Conservation (phyloP, 306 rosid species). For the Herpetospermum pedunculosum region DNA sequence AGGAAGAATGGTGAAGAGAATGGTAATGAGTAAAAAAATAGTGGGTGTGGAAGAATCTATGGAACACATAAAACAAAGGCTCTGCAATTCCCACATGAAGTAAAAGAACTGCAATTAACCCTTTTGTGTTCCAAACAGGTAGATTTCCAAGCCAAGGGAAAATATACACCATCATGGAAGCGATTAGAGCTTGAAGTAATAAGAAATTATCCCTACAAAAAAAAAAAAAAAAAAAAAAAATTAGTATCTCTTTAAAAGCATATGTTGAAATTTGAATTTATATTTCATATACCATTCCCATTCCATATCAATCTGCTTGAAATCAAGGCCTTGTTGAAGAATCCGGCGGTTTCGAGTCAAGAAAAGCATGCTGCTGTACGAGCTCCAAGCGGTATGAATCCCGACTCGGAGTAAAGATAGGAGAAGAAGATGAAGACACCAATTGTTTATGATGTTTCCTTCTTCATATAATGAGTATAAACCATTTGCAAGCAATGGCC, state of each 20-base stretch:
- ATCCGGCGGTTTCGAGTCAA: slow-evolving; percentile 48
- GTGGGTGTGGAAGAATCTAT: slow-evolving; percentile 38
- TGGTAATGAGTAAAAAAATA: slow-evolving; percentile 53
- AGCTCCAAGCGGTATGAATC: slow-evolving; percentile 34
- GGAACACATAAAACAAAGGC: slow-evolving; percentile 72
- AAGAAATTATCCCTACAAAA: slow-evolving; percentile 69
- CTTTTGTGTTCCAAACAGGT: slow-evolving; percentile 53
- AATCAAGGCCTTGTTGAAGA: slow-evolving; percentile 55
- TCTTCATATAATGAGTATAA: slow-evolving; percentile 32
- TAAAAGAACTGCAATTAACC: slow-evolving; percentile 36
- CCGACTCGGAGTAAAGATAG: slow-evolving; percentile 32
- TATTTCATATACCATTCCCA: slow-evolving; percentile 55
- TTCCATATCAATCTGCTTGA: slow-evolving; percentile 78
- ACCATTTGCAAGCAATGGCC: slow-evolving; percentile 47
- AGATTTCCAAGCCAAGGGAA: slow-evolving; percentile 51
- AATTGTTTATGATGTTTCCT: slow-evolving; percentile 25
- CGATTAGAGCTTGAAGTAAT: slow-evolving; percentile 57
- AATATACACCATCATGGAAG: slow-evolving; percentile 25
- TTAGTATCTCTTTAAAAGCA: too few relatives aligned
- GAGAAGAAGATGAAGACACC: slow-evolving; percentile 57
- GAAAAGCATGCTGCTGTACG: slow-evolving; percentile 50
- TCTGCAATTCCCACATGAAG: slow-evolving; percentile 76
- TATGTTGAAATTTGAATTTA: not conserved
- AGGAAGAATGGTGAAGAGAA: slow-evolving; percentile 77
- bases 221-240: not conserved